These are phyloP conservation scores for Gaultheria prostrata DNA, from an alignment of 148 eudicot species.

Conservation along the genomic window DNA sequence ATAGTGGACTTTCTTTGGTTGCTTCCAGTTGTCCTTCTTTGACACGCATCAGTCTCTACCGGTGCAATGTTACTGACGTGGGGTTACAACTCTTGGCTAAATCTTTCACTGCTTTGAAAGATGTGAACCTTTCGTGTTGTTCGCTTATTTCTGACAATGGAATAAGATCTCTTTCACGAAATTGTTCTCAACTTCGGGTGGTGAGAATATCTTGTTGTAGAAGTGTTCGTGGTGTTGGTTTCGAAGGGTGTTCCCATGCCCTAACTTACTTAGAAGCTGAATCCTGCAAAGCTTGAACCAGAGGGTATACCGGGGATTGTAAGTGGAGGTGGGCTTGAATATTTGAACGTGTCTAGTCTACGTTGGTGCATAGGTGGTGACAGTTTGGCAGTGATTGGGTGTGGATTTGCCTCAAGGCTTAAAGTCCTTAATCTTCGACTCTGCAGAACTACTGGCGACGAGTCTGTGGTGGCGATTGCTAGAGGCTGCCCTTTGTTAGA, in stretches of 20 bases:
- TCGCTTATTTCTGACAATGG: constrained; percentile 48
- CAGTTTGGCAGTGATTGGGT: too few species aligned
- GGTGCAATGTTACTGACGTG: constrained; percentile 46
- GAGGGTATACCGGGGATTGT: too few species aligned
- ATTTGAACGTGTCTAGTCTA: too few species aligned
- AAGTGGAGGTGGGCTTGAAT: too few species aligned
- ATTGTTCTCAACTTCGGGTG: constrained; percentile 44
- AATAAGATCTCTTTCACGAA: constrained; percentile 33
- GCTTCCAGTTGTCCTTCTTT: background rate
- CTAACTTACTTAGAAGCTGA: constrained; percentile 47
- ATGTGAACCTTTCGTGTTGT: constrained; percentile 61
- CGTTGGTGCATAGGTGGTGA: too few species aligned
- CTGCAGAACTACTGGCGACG: too few species aligned
- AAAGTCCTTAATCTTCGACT: too few species aligned
- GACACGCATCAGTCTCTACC: background rate
- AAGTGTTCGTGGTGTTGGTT: constrained; percentile 49
- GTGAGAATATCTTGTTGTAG: constrained; percentile 43
- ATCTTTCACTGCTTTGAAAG: constrained; percentile 45
- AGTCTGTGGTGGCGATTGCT: too few species aligned
- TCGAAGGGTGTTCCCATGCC: constrained; percentile 42
- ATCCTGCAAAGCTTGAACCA: too few species aligned
- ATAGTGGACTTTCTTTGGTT: background rate
- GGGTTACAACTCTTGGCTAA: constrained; percentile 46
- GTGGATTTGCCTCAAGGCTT: too few species aligned
- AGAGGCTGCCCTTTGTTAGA: too few species aligned